phyloP scores from a whole-genome alignment of 2,329 filamentous ascomycete species.

The Xylaria polymorpha region DNA sequence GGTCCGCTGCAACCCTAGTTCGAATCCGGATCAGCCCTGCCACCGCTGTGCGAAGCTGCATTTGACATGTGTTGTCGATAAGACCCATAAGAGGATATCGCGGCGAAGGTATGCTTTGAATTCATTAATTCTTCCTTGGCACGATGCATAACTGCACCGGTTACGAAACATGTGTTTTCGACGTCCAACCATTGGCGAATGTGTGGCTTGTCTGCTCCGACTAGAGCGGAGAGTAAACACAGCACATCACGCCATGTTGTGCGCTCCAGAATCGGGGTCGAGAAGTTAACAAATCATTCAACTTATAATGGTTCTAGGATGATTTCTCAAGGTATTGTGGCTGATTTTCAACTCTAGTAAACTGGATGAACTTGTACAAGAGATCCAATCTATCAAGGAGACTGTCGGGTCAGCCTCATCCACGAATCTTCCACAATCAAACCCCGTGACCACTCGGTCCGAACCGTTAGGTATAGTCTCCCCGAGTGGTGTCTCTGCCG shows the following conservation, averaged over 20 bases:
- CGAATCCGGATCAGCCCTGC: conserved; percentile 45
- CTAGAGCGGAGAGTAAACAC: not conserved
- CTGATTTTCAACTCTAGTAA: conserved; percentile 56
- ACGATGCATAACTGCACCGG: not conserved
- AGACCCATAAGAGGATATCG: conserved; percentile 50
- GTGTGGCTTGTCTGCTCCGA: not conserved
- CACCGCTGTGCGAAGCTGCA: conserved; percentile 49
- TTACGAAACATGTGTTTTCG: not conserved
- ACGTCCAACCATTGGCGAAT: not conserved
- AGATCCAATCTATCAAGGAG: conserved; percentile 66
- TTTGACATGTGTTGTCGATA: conserved; percentile 49
- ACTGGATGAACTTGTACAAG: conserved; percentile 65
- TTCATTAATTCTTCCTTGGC: not conserved
- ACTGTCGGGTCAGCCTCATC: conserved; percentile 54
- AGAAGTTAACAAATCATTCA: not conserved
- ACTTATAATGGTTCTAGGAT: not conserved
- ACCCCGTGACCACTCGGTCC: conserved; percentile 35
- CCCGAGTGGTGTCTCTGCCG: conserved; percentile 33
- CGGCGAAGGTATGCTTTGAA: conserved; percentile 47
- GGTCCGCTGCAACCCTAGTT: conserved; percentile 52
- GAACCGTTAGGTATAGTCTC: conserved; percentile 41
- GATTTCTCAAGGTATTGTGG: not conserved
- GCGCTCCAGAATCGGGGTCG: not conserved
- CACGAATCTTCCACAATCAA: conserved; percentile 34
- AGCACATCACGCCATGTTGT: not conserved